Evolutionary conservation across 2,329 filamentous ascomycete species (phyloP).

Genomic region (Colletotrichum siamense): DNA sequence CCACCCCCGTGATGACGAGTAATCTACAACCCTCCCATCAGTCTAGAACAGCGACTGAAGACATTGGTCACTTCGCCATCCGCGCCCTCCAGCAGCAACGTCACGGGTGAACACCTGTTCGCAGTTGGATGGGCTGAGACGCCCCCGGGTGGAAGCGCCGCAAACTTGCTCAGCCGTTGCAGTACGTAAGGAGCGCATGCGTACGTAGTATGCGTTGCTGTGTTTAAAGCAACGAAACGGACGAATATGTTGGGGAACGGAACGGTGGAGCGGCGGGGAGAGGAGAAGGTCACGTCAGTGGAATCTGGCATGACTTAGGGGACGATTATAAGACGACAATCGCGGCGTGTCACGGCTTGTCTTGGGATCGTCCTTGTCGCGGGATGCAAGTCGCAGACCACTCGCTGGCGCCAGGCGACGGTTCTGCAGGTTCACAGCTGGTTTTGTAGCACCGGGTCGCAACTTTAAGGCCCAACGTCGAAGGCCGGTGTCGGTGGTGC

Average conservation of each 20-base stretch:
- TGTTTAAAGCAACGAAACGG: neutral
- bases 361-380: constrained; percentile 20
- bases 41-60: neutral
- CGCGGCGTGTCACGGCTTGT: neutral
- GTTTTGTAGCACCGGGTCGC: neutral
- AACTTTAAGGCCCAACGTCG: neutral
- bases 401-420: neutral
- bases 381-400: constrained; percentile 5
- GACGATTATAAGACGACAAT: constrained; percentile 19
- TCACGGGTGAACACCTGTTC: constrained; percentile 9
- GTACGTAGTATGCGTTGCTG: neutral
- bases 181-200: neutral
- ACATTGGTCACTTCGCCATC: neutral
- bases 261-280: constrained; percentile 4
- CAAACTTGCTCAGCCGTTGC: neutral
- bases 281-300: neutral
- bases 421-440: neutral
- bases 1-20: constrained; percentile 13
- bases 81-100: neutral
- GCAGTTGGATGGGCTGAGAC: neutral
- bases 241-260: neutral
- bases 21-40: neutral
- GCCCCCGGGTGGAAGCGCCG: neutral
- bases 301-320: constrained; percentile 16
- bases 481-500: constrained; percentile 6